Base-by-base conservation (phyloP, 2,329 filamentous ascomycete species). In the Cladosporium sp. region DNA sequence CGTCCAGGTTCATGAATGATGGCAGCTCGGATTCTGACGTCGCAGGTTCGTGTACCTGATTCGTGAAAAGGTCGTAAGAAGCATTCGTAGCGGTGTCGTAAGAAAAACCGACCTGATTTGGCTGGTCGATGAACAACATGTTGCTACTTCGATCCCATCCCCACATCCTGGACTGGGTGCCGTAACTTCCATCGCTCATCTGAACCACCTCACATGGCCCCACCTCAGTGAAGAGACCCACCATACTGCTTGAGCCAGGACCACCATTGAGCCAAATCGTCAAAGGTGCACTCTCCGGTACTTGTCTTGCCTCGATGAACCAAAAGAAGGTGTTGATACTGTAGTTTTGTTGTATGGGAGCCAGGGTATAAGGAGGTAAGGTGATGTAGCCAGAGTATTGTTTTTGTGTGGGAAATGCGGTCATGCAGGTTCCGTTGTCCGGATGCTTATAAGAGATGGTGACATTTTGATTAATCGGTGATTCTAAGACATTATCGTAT, bases 301-400 rank as follows among this genome's bases (percentile, higher is more conserved):
- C 68, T 27, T 70, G 60, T 16, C 73, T 65, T 6, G 80, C 71
- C 57, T 83, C 79, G 57, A 84, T 78, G 59, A 82, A 84, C 78
- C 80, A 82, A 65, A 84, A 85, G 65, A 83, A 84, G 43, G 78
- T 82, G 59, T 82, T 81, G 56, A 82, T 80, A 2, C 75, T 70
- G 56, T 81, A 81, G 50, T 78, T 62, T 56, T 80, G 78, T 55
- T 73, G 69, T 51, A 72, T 70, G 1, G 70, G 69, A 22, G 62
- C 64, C 43, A 75, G 65, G 1, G 70, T 73, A 51, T 63, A 69
- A 9, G 72, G 82, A 7, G 66, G 66, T 13, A 87, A 67, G 47
- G 69, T 76, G 50, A 88, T 79, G 77, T 85, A 87, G 60, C 85
- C 85, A 3, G 82, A 80, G 61, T 83, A 86, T 64, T 88, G 85